A percentile compares a stretch with the other conserved stretches of the same genome.
Evolutionary conservation across 140 eudicot genomes (phyloP).

Genomic region (Oenanthe javanica): DNA sequence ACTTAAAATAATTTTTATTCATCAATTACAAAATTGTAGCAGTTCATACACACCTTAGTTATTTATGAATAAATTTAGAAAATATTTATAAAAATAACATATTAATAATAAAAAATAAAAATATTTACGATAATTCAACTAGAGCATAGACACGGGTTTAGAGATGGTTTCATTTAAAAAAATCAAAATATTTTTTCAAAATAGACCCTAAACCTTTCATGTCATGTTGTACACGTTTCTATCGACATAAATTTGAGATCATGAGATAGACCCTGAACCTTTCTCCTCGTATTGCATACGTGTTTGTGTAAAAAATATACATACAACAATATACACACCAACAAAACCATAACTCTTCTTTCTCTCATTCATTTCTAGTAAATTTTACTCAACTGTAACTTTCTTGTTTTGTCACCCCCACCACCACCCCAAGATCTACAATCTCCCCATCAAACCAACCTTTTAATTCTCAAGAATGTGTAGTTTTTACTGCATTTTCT

Average conservation of each 20-base stretch:
- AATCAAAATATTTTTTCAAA: background rate
- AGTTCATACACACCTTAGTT: too few relatives aligned
- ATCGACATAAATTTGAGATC: background rate
- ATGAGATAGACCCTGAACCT: background rate
- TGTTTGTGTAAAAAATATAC: too few relatives aligned
- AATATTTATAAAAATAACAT: too few relatives aligned
- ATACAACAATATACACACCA: background rate
- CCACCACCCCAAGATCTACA: background rate
- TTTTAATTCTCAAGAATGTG: slow-evolving; percentile 1
- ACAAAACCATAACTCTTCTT: background rate
- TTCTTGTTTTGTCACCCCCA: background rate
- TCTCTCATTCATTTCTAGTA: background rate
- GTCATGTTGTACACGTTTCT: background rate
- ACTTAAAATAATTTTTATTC: too few relatives aligned
- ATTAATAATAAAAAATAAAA: too few relatives aligned
- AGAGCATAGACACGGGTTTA: too few relatives aligned
- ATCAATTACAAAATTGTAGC: too few relatives aligned
- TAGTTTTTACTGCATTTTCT: slow-evolving; percentile 20
- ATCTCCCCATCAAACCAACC: background rate
- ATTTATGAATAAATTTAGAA: too few relatives aligned
- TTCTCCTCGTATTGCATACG: background rate
- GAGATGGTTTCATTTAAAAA: too few relatives aligned
- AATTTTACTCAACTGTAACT: background rate
- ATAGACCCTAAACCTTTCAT: background rate
- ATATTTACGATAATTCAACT: too few relatives aligned